Evolutionary conservation across 768 basidiomycete species (phyloP), one percentile per base, ranked within the genome.

Genomic region (Dacryopinax spathularia): DNA sequence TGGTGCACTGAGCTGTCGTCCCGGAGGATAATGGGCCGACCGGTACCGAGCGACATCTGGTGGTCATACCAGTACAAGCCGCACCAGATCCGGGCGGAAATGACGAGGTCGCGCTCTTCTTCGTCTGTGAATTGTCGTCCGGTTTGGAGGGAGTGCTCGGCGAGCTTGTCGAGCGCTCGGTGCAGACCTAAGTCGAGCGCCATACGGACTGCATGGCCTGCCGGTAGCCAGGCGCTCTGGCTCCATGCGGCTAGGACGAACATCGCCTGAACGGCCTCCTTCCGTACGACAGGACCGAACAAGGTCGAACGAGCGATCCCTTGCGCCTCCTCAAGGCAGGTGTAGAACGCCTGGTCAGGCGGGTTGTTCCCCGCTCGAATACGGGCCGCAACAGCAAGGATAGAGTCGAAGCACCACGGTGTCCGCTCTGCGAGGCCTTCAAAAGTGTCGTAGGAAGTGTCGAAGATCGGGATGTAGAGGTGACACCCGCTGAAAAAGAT

Each of bases 401-500:
- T 86, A 65, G 91, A 87, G 74, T 95, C 90, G 73, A 93, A 93
- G 62, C 91, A 93, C 88, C 92, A 97, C 3, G 94, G 94, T 4
- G 89, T 89, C 68, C 94, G 86, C 73, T 91, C 91, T 79, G 87
- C 87, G 69, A 94, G 80, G 68, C 85, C 85, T 73, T 95, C 93
- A 77, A 89, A 94, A 16, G 90, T 91, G 79, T 97, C 94, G 75
- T 92, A 95, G 65, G 79, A 77, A 33, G 90, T 88, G 76, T 96
- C 92, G 78, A 94, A 96, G 66, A 96, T 80, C 56, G 94, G 93
- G 68, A 96, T 91, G 79, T 96, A 97, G 72, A 93, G 82, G 77
- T 96, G 89, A 76, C 92, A 96, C 60, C 93, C 93, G 64, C 89
- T 86, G 78, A 95, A 95, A 80, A 95, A 97, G 71, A 94, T 91